Percentiles rank a stretch among this genome's conserved stretches.
phyloP scores from a whole-genome alignment of 805 yeast species.

The Metschnikowia kunwiensis region DNA sequence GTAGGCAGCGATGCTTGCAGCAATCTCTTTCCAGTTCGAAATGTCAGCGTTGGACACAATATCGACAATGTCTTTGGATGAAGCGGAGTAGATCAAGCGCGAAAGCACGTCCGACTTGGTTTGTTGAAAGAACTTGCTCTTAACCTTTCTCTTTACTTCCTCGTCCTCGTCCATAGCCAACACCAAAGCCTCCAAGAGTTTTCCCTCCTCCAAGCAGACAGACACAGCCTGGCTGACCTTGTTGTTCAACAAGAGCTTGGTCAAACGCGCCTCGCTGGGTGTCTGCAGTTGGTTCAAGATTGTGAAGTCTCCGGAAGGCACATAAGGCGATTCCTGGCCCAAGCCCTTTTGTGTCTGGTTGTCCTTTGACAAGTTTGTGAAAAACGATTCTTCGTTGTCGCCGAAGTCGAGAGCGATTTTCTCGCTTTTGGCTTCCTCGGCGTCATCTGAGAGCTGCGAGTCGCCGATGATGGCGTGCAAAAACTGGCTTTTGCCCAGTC shows the following conservation, averaged over 20 bases:
- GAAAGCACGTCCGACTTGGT: constrained; percentile 56
- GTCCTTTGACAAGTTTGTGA: constrained; percentile 34
- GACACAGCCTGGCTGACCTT: constrained; percentile 66
- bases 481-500: constrained; percentile 49
- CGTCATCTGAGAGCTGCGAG: constrained; percentile 1
- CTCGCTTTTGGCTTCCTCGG: background rate
- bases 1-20: constrained; percentile 58
- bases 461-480: constrained; percentile 35
- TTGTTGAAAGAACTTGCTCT: constrained; percentile 64
- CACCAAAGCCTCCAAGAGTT: constrained; percentile 74
- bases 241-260: constrained; percentile 52
- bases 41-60: constrained; percentile 76
- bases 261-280: constrained; percentile 43
- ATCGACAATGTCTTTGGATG: constrained; percentile 57
- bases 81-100: constrained; percentile 67
- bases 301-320: constrained; percentile 56
- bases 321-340: constrained; percentile 19
- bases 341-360: constrained; percentile 11
- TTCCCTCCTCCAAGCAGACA: constrained; percentile 57
- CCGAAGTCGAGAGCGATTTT: constrained; percentile 2
- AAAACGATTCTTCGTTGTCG: constrained; percentile 31
- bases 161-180: constrained; percentile 69
- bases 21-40: constrained; percentile 77
- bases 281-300: constrained; percentile 34
- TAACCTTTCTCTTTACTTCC: constrained; percentile 60